Conservation (phyloP, 2,329 filamentous ascomycete species). For the Ophiostoma fasciatum region DNA sequence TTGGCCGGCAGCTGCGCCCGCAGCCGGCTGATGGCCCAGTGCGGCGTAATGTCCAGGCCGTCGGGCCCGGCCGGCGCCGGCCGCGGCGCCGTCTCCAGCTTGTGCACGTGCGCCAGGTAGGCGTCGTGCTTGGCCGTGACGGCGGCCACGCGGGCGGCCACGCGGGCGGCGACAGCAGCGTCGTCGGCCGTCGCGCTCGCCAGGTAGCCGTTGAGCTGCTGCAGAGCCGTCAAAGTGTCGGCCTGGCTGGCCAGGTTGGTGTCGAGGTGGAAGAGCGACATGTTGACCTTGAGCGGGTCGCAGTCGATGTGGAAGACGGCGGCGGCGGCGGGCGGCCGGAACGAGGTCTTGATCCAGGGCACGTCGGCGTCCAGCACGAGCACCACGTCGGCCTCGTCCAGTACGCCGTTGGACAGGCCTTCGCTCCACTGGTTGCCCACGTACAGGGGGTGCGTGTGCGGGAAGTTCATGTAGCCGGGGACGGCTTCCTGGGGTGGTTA, state of each 20-base stretch:
- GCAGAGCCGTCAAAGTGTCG: neutral
- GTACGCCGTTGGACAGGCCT: neutral
- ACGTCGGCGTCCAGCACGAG: neutral
- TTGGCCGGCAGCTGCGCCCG: neutral
- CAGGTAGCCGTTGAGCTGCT: neutral
- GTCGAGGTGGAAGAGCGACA: constrained; percentile 1
- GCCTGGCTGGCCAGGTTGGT: neutral
- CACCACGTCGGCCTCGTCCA: neutral
- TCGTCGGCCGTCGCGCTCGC: too few species aligned
- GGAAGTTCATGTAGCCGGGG: constrained; percentile 1
- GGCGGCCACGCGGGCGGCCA: too few species aligned
- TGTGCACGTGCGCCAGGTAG: too few species aligned
- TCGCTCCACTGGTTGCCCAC: constrained; percentile 1
- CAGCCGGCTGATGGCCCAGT: too few species aligned
- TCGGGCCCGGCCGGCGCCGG: too few species aligned
- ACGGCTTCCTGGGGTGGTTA: too few species aligned
- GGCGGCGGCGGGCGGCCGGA: neutral
- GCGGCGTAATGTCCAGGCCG: too few species aligned
- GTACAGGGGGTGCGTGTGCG: neutral
- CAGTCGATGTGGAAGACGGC: constrained; percentile 1
- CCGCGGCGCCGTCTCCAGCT: too few species aligned
- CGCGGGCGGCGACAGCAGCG: too few species aligned
- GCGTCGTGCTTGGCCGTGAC: too few species aligned
- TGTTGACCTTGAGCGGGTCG: constrained; percentile 1
- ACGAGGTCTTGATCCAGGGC: neutral